Evolutionary conservation across 148 eudicot species (phyloP).

Genomic region (Cornus controversa): DNA sequence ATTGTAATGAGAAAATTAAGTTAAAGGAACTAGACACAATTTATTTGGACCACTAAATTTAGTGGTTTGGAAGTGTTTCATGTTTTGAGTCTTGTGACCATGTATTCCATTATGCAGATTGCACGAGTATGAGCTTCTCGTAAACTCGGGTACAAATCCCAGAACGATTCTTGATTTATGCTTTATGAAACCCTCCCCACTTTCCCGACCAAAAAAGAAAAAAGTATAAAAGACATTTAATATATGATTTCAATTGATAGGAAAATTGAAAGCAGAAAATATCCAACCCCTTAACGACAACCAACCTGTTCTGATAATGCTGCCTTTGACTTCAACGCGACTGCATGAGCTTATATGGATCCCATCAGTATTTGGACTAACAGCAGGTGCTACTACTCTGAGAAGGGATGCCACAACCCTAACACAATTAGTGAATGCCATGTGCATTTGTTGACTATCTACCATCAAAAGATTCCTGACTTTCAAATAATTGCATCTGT

Average conservation of each 20-base stretch:
- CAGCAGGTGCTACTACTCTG: constrained; percentile 56
- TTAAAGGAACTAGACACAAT: no score
- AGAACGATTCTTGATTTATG: no score
- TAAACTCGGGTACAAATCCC: no score
- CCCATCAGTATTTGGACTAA: constrained; percentile 97
- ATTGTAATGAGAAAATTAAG: no score
- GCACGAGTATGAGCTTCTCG: no score
- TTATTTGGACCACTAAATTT: no score
- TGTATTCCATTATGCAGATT: no score
- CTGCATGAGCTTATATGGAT: constrained; percentile 78
- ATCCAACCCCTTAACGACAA: not conserved
- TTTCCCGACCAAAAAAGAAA: no score
- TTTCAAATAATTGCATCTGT: constrained; percentile 64
- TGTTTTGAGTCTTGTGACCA: no score
- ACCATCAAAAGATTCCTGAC: constrained; percentile 54
- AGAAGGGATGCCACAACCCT: constrained; percentile 44
- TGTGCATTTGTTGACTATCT: constrained; percentile 84
- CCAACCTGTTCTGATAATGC: constrained; percentile 65
- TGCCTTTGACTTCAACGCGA: constrained; percentile 51
- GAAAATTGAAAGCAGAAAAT: not conserved
- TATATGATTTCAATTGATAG: not conserved
- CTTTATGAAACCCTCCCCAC: no score
- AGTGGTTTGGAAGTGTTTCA: no score
- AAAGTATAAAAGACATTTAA: not conserved
- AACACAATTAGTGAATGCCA: constrained; percentile 60